Evolutionary conservation across 1,139 yeast species (phyloP).

Genomic region (Suhomyces bokatorum): DNA sequence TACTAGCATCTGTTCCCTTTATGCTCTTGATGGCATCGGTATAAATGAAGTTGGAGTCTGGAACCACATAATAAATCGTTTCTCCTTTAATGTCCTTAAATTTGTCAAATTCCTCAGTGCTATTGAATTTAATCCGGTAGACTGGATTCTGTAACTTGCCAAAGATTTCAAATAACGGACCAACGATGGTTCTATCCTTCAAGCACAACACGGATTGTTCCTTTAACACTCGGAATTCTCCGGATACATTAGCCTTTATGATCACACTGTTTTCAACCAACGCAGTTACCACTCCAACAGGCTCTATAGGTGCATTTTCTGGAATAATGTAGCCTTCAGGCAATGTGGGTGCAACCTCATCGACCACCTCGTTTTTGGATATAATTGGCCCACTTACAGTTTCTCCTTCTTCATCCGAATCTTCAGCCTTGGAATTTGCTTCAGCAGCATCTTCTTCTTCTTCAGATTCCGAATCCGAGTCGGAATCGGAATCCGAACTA

Average conservation of each 20-base stretch:
- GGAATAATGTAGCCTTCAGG: slow-evolving; percentile 68
- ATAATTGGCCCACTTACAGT: slow-evolving; percentile 59
- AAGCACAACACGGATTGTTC: slow-evolving; percentile 82
- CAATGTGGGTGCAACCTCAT: slow-evolving; percentile 66
- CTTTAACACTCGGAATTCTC: slow-evolving; percentile 79
- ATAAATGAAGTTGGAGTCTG: slow-evolving; percentile 74
- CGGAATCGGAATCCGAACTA: slow-evolving; percentile 18
- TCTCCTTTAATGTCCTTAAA: slow-evolving; percentile 53
- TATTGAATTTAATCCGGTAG: slow-evolving; percentile 70
- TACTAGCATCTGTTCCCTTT: slow-evolving; percentile 94
- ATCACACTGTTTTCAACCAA: slow-evolving; percentile 73
- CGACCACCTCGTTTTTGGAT: slow-evolving; percentile 74
- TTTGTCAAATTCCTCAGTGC: slow-evolving; percentile 49
- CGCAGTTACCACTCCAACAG: slow-evolving; percentile 69
- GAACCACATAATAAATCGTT: slow-evolving; percentile 73
- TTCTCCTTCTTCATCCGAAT: slow-evolving; percentile 44
- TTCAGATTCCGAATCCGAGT: slow-evolving; percentile 25
- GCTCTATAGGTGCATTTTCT: slow-evolving; percentile 63
- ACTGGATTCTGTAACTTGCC: slow-evolving; percentile 87
- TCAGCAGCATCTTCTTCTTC: slow-evolving; percentile 23
- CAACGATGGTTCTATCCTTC: slow-evolving; percentile 71
- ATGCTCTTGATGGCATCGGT: slow-evolving; percentile 68
- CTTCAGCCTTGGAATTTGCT: slow-evolving; percentile 22
- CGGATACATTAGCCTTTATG: slow-evolving; percentile 74
- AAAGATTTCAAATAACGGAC: slow-evolving; percentile 84